These are phyloP conservation scores for Blastobotrys parvus DNA, from an alignment of 805 yeast species.

Conservation along the genomic window DNA sequence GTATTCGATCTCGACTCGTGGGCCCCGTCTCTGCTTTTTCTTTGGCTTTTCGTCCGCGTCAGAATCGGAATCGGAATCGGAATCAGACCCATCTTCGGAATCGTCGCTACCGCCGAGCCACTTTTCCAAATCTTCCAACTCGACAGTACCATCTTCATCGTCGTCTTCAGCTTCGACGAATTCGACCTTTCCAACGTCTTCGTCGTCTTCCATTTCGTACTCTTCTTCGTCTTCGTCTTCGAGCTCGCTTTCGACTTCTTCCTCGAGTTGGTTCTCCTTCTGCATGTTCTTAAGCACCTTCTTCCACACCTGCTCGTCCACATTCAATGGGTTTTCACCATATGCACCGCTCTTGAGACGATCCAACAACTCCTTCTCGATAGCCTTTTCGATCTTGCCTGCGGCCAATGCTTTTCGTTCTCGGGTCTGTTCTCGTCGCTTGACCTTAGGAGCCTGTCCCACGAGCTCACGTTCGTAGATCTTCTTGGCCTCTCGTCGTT, in stretches of 20 bases:
- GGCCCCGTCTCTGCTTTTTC: constrained; percentile 11
- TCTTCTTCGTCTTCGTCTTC: constrained; percentile 39
- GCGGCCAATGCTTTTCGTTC: constrained; percentile 96
- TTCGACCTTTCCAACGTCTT: constrained; percentile 70
- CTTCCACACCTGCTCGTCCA: constrained; percentile 93
- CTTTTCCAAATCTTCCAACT: constrained; percentile 84
- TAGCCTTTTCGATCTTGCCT: constrained; percentile 92
- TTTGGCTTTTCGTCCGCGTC: constrained; percentile 20
- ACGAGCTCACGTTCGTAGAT: constrained; percentile 91
- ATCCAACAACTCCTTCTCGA: constrained; percentile 89
- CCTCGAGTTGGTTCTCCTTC: constrained; percentile 39
- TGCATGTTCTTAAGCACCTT: constrained; percentile 76
- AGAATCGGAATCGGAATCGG: constrained; percentile 29
- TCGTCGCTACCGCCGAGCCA: constrained; percentile 52
- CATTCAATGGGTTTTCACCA: constrained; percentile 96
- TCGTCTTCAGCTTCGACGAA: constrained; percentile 77
- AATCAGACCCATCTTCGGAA: constrained; percentile 31
- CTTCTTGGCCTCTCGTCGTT: constrained; percentile 82
- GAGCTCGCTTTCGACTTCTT: constrained; percentile 41
- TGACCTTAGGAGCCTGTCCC: constrained; percentile 88
- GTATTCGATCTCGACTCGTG: constrained; percentile 22
- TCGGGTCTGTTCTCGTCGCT: constrained; percentile 86
- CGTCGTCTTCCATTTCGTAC: constrained; percentile 42
- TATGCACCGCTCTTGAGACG: constrained; percentile 96
- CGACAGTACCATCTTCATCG: constrained; percentile 57